Evolutionary conservation across 306 rosid genomes (phyloP).

Genomic region (Vigna reflexopilosa): DNA sequence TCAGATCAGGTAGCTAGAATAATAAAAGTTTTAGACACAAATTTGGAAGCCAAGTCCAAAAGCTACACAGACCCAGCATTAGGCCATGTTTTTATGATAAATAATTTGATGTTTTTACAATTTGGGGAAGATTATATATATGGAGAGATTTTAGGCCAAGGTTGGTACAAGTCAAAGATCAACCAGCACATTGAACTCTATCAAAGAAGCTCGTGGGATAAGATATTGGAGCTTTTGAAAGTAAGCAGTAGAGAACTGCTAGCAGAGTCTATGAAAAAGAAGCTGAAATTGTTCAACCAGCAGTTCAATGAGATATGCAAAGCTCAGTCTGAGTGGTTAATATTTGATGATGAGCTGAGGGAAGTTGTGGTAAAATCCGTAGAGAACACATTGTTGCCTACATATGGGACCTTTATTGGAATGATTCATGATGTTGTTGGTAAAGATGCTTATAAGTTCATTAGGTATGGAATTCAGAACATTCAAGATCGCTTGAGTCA

Average conservation of each 20-base stretch:
- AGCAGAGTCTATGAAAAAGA: constrained; percentile 9
- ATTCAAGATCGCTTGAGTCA: not conserved
- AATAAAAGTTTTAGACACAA: constrained; percentile 68
- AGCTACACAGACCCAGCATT: constrained; percentile 60
- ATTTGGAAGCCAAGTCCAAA: constrained; percentile 71
- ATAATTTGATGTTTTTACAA: constrained; percentile 49
- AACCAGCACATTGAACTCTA: constrained; percentile 41
- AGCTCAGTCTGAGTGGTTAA: constrained; percentile 3
- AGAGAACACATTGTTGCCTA: not conserved
- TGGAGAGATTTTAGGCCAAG: not conserved
- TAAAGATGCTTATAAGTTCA: constrained; percentile 7
- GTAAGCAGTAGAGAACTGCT: constrained; percentile 42
- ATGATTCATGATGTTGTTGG: constrained; percentile 9
- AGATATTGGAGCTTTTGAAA: constrained; percentile 59
- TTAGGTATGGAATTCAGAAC: not conserved
- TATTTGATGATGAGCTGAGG: not conserved
- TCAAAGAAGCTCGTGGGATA: constrained; percentile 58
- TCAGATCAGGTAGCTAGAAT: constrained; percentile 15
- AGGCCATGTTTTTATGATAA: constrained; percentile 67
- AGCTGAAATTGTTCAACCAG: constrained; percentile 1
- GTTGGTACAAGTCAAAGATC: constrained; percentile 30
- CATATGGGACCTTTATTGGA: constrained; percentile 20
- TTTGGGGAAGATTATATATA: not conserved
- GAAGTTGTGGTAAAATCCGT: not conserved
- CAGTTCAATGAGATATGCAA: constrained; percentile 25